A percentile compares a stretch with the other conserved stretches of the same genome.
phyloP scores from a whole-genome alignment of 2,329 filamentous ascomycete genomes.

The Mariannaea elegans region DNA sequence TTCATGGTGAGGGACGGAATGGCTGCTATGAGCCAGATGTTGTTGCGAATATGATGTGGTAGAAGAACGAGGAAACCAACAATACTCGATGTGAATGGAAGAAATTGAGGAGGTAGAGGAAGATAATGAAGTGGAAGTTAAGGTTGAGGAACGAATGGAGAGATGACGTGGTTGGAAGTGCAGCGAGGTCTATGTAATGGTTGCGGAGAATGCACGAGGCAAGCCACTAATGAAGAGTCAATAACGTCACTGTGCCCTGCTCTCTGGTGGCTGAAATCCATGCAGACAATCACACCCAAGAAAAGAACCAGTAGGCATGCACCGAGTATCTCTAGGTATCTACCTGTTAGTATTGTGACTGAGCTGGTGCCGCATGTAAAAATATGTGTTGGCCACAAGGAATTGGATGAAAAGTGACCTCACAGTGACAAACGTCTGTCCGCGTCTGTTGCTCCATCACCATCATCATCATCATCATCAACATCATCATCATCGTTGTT shows the following conservation, averaged over 20 bases:
- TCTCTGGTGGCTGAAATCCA: slow-evolving; percentile 3
- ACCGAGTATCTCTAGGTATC: not conserved
- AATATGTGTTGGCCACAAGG: not conserved
- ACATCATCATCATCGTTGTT: slow-evolving; percentile 16
- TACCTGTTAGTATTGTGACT: not conserved
- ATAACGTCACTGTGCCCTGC: slow-evolving; percentile 22
- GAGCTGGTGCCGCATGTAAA: too few relatives aligned
- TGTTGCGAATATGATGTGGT: slow-evolving; percentile 4
- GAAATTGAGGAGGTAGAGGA: not conserved
- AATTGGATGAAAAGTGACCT: not conserved
- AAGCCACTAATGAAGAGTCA: slow-evolving; percentile 16
- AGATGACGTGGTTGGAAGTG: not conserved
- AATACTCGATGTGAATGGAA: slow-evolving; percentile 9
- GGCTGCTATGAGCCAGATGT: not conserved
- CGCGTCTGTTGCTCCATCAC: not conserved
- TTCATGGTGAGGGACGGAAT: slow-evolving; percentile 69
- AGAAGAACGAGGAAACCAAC: slow-evolving; percentile 3
- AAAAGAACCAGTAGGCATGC: not conserved
- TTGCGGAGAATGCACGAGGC: not conserved
- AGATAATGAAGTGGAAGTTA: not conserved
- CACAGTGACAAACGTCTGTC: not conserved
- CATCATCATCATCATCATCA: slow-evolving; percentile 35
- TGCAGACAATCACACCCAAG: not conserved
- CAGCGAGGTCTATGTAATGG: not conserved
- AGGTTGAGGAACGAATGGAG: not conserved